phyloP scores from a whole-genome alignment of 1,139 yeast species.

The Scheffersomyces parashehatae region DNA sequence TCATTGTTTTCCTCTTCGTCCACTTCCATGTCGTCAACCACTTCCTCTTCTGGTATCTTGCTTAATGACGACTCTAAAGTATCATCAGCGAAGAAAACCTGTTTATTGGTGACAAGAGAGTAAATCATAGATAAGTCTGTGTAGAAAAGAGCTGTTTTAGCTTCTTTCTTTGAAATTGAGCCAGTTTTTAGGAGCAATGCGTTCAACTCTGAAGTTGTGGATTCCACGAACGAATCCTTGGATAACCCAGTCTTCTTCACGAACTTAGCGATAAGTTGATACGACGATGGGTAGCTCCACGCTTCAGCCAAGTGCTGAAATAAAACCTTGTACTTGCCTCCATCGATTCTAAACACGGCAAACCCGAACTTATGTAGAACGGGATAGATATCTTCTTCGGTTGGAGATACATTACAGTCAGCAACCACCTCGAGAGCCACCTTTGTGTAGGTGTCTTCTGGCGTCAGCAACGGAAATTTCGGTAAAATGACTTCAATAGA shows the following conservation, averaged over 20 bases:
- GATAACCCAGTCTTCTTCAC: constrained; percentile 22
- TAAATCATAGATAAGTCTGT: constrained; percentile 24
- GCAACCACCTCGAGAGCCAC: no score
- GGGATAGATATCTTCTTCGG: no score
- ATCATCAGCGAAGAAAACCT: constrained; percentile 14
- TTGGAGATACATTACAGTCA: no score
- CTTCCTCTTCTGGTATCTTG: background rate
- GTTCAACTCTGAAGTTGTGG: constrained; percentile 24
- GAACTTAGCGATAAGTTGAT: constrained; percentile 35
- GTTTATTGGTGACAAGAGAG: constrained; percentile 17
- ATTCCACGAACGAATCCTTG: constrained; percentile 19
- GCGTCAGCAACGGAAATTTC: no score
- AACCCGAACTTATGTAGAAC: constrained; percentile 3
- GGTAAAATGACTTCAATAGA: no score
- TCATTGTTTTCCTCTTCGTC: constrained; percentile 4
- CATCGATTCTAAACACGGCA: constrained; percentile 6
- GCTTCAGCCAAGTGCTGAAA: constrained; percentile 32
- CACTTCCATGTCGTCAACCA: background rate
- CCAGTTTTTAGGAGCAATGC: constrained; percentile 17
- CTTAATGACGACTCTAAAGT: background rate
- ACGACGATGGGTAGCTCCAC: constrained; percentile 47
- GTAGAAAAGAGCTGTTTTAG: constrained; percentile 26
- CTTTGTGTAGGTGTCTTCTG: no score
- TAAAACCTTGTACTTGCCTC: constrained; percentile 22
- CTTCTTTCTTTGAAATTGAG: constrained; percentile 22